A percentile compares a stretch with the other conserved stretches of the same genome.
Evolutionary conservation across 2,329 filamentous ascomycete genomes (phyloP).

Genomic region (Diaporthe helianthi): DNA sequence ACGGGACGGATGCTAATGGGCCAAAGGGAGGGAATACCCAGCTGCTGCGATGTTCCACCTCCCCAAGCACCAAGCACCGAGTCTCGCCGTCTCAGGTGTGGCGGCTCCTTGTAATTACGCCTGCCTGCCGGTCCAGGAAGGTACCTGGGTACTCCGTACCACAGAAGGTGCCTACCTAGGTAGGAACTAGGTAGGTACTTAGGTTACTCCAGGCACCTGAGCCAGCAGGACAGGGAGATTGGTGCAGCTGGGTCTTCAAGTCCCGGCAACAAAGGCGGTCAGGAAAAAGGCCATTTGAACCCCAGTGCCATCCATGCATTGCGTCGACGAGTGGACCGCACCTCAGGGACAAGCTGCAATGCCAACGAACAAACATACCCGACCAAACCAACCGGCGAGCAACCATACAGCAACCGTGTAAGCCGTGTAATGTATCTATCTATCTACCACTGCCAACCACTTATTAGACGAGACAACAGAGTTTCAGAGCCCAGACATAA

Average conservation of each 20-base stretch:
- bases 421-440: too few relatives aligned
- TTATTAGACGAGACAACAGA: neutral
- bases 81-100: neutral
- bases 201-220: neutral
- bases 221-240: neutral
- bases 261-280: conserved; percentile 26
- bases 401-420: conserved; percentile 16
- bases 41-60: conserved; percentile 53
- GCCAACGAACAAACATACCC: conserved; percentile 25
- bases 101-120: conserved; percentile 22
- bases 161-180: too few relatives aligned
- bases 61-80: neutral
- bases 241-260: conserved; percentile 1
- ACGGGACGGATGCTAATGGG: neutral
- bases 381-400: neutral
- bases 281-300: conserved; percentile 10
- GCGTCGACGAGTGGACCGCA: conserved; percentile 23
- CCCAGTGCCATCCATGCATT: conserved; percentile 21
- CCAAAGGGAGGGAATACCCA: conserved; percentile 3
- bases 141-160: neutral
- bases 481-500: neutral
- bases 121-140: conserved; percentile 21
- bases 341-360: conserved; percentile 26
- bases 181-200: neutral
- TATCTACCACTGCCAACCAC: conserved; percentile 12